Conservation (phyloP, 106 monocot genomes). For the Dendrobium officinale region DNA sequence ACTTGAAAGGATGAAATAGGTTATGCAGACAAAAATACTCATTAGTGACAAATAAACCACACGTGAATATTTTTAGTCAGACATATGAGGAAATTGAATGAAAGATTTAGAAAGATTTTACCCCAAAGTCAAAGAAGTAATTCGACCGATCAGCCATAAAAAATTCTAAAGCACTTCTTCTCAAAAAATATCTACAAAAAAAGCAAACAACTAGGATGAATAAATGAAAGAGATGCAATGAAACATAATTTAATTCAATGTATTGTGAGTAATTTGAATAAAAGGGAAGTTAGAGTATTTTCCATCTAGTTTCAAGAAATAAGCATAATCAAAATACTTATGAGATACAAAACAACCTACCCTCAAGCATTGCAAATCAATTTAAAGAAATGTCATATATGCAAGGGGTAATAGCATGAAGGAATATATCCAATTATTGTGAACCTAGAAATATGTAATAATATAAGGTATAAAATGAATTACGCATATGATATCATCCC, state of each 20-base stretch:
- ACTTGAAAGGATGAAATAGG: neutral
- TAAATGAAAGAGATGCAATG: neutral
- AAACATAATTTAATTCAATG: conserved; percentile 4
- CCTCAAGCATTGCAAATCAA: neutral
- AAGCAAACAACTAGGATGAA: neutral
- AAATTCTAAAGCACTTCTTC: conserved; percentile 87
- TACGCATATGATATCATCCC: neutral
- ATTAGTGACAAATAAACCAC: neutral
- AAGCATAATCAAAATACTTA: neutral
- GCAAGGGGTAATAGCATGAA: neutral
- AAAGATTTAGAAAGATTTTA: conserved; percentile 21
- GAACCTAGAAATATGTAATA: neutral
- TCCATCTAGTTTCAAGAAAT: neutral
- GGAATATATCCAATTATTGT: neutral
- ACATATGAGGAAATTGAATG: neutral
- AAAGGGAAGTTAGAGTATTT: neutral
- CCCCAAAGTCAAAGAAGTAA: conserved; percentile 96
- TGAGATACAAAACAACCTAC: neutral
- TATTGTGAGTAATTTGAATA: neutral
- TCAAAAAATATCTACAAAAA: conserved; percentile 76
- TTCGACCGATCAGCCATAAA: conserved; percentile 93
- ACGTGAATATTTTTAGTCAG: neutral
- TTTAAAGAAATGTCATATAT: neutral
- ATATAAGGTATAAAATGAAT: neutral
- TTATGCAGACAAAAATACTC: neutral